Base-by-base conservation (phyloP, 306 rosid genomes). In the Ammopiptanthus mongolicus region DNA sequence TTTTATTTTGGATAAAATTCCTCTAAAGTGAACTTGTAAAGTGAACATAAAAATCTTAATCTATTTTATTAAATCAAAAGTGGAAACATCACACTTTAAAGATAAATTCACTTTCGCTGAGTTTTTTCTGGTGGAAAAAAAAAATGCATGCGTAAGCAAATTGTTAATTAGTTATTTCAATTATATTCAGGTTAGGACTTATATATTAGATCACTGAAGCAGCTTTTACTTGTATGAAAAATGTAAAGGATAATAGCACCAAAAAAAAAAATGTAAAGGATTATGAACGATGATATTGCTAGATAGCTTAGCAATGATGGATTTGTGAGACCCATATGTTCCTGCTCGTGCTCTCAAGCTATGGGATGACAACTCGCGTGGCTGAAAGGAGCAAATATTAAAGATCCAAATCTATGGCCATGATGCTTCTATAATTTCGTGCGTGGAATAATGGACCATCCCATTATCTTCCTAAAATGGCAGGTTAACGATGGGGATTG, bases 391-490 rank as follows among this genome's bases (percentile, higher is more conserved):
- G 14, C 9, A 79, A 79, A 75, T 25, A 14, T 63, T 57, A 55
- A 41, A 41, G 4, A 41, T 41, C 14, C 14, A 41, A 60, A 79
- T 19, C 65, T 56, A 46, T 50, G 65, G 64, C 19, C 19, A 67
- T 59, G 55, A 65, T 74, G 76, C 28, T 46, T 36, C 63, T 48
- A 58, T 74, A 37, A 74, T 41, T 37, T 74, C 29, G 72, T 37
- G 76, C 66, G 36, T 59, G 60, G 74, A 80, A 66, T 65, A 80
- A 36, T 80, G 76, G 84, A 66, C 76, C 75, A 57, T 46, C 4
- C 56, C 56, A 3, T 74, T 57, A 65, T 36, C 69, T 41, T 71
- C 69, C 25, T 21, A 67, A 67, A 46, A 13, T 60, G 51, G 48
- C 59, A 66, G 36, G 14, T 25, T 80, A 51, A 48, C 18, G 66